Evolutionary conservation across 352 stramenopile genomes (phyloP).

Genomic region (Phytophthora hibernalis): DNA sequence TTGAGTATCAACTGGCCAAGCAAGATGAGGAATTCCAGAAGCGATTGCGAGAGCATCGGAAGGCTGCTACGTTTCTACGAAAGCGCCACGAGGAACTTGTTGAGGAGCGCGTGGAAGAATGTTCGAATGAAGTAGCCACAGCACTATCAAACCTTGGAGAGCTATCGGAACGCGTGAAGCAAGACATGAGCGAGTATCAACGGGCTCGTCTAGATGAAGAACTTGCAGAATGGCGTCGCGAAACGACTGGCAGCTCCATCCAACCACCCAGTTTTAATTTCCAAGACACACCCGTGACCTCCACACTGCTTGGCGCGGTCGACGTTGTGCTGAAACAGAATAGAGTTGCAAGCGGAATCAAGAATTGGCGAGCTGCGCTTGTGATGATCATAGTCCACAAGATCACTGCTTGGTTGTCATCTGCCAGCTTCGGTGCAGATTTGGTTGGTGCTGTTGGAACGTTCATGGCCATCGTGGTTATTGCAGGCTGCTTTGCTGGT

Average conservation of each 20-base stretch:
- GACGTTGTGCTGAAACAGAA: conserved; percentile 24
- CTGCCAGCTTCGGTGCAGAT: conserved; percentile 11
- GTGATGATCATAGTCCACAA: conserved; percentile 22
- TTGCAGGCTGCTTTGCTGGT: conserved; percentile 16
- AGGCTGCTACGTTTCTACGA: conserved; percentile 1
- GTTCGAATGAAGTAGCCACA: conserved; percentile 18
- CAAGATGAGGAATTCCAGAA: conserved; percentile 20
- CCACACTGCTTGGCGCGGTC: conserved; percentile 12
- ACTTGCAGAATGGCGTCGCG: conserved; percentile 8
- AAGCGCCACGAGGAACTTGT: conserved; percentile 19
- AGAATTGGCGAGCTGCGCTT: conserved; percentile 24
- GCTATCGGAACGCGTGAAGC: conserved; percentile 23
- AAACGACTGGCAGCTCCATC: background rate
- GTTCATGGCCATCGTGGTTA: conserved; percentile 9
- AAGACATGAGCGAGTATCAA: conserved; percentile 26
- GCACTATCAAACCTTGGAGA: conserved; percentile 18
- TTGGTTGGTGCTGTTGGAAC: conserved; percentile 13
- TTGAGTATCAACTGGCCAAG: conserved; percentile 17
- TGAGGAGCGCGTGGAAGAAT: conserved; percentile 18
- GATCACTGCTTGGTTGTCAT: conserved; percentile 19
- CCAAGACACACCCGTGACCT: conserved; percentile 1
- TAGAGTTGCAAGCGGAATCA: conserved; percentile 13
- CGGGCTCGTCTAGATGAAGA: conserved; percentile 25
- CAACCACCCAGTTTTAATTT: background rate
- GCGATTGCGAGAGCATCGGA: conserved; percentile 13